These are phyloP conservation scores for Aureobasidium namibiae DNA, from an alignment of 2,329 filamentous ascomycete species.

Conservation along the genomic window DNA sequence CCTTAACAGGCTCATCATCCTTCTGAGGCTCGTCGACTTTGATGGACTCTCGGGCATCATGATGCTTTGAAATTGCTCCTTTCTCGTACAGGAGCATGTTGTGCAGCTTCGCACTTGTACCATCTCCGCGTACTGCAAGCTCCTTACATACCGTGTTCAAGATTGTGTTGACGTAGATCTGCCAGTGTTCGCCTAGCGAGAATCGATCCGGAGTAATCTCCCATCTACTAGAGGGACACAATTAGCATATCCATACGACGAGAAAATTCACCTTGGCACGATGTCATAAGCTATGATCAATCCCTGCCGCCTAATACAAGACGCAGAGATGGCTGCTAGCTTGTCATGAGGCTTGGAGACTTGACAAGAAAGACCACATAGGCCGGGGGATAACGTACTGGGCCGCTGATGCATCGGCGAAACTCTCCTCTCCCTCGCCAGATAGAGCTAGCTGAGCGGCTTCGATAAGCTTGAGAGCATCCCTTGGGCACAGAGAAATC, in stretches of 20 bases:
- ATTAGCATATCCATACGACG: background rate
- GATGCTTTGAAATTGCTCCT: constrained; percentile 20
- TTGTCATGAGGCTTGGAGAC: background rate
- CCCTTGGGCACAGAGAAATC: constrained; percentile 11
- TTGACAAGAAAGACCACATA: background rate
- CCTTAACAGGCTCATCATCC: no score
- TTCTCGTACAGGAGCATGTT: constrained; percentile 20
- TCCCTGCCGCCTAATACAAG: background rate
- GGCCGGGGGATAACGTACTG: constrained; percentile 9
- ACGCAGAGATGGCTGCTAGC: background rate
- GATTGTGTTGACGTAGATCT: constrained; percentile 15
- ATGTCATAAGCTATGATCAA: background rate
- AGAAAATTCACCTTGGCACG: background rate
- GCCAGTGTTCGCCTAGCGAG: constrained; percentile 17
- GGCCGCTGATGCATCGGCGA: constrained; percentile 23
- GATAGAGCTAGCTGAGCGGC: constrained; percentile 23
- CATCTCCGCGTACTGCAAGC: constrained; percentile 11
- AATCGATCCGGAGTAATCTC: constrained; percentile 23
- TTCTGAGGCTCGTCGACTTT: no score
- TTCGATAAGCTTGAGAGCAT: constrained; percentile 16
- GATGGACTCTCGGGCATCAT: background rate
- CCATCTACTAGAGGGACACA: constrained; percentile 19
- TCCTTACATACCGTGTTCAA: constrained; percentile 14
- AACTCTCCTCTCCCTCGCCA: constrained; percentile 24
- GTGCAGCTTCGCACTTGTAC: constrained; percentile 17